Evolutionary conservation across 2,329 filamentous ascomycete genomes (phyloP).

Genomic region (Colletotrichum echinochloae): DNA sequence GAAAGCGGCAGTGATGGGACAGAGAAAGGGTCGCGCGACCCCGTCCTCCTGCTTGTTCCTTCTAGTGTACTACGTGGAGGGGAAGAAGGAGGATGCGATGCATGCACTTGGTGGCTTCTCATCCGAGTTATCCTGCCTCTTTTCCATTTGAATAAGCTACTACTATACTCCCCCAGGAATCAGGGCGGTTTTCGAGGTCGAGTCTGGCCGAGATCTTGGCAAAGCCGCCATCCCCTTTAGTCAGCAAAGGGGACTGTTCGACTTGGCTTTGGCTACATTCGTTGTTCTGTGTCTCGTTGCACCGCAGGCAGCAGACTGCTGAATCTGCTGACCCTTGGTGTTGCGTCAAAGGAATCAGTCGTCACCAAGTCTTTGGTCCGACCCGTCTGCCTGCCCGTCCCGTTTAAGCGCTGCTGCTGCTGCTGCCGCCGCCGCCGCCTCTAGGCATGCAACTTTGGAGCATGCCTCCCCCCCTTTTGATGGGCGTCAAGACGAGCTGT

Average conservation of each 20-base stretch:
- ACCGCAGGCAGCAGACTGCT: slow-evolving; percentile 24
- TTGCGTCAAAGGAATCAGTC: slow-evolving; percentile 1
- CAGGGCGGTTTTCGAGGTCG: too few species aligned
- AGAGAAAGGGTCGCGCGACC: background rate
- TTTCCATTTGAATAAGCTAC: too few species aligned
- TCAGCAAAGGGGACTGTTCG: too few species aligned
- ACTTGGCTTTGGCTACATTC: too few species aligned
- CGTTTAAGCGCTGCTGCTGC: slow-evolving; percentile 19
- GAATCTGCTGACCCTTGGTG: background rate
- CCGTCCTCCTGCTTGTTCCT: background rate
- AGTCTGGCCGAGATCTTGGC: too few species aligned
- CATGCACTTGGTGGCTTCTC: too few species aligned
- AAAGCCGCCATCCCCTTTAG: too few species aligned
- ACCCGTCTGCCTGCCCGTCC: slow-evolving; percentile 8
- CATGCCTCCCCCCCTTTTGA: background rate
- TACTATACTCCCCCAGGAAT: too few species aligned
- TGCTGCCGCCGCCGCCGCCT: slow-evolving; percentile 15
- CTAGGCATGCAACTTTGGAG: background rate
- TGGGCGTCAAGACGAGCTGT: background rate
- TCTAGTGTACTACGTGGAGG: too few species aligned
- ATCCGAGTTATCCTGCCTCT: too few species aligned
- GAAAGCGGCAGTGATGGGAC: slow-evolving; percentile 27
- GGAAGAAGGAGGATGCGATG: background rate
- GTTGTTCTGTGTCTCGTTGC: background rate
- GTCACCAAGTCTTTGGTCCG: slow-evolving; percentile 24